Conservation (phyloP, 2,329 filamentous ascomycete species). For the Gyromitra esculenta region DNA sequence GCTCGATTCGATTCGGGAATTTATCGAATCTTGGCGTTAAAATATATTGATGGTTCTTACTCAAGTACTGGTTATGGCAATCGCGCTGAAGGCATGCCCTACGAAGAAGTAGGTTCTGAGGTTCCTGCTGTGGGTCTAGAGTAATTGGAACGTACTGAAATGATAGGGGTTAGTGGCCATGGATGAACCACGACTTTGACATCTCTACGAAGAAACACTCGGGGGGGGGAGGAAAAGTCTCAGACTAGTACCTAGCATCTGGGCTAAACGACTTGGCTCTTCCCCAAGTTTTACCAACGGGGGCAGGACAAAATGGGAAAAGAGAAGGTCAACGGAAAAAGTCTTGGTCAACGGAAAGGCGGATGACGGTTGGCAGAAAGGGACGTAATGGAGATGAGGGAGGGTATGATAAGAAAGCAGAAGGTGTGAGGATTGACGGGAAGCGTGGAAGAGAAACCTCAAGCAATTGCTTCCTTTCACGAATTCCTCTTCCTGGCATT, state of each 20-base stretch:
- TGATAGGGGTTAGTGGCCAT: constrained; percentile 2
- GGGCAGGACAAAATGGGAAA: constrained; percentile 14
- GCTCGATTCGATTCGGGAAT: not conserved
- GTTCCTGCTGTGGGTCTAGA: not conserved
- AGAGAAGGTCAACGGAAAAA: constrained; percentile 20
- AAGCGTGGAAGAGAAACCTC: not conserved
- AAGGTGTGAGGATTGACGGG: not conserved
- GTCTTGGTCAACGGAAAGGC: constrained; percentile 25
- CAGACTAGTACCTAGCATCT: not conserved
- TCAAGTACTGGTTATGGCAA: not conserved
- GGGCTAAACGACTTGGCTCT: constrained; percentile 24
- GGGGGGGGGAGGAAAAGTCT: not conserved
- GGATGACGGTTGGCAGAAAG: constrained; percentile 2
- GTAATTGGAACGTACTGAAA: not conserved
- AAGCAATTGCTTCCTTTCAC: constrained; percentile 1
- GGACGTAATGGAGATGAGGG: not conserved
- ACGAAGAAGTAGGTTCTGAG: not conserved
- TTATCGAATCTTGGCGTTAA: not conserved
- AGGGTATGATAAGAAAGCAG: not conserved
- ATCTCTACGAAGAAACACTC: not conserved
- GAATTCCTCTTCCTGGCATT: constrained; percentile 8
- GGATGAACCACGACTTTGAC: constrained; percentile 19
- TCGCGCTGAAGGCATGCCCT: not conserved
- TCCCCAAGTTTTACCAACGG: constrained; percentile 14
- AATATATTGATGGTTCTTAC: not conserved